phyloP scores from a whole-genome alignment of 2,329 filamentous ascomycete species.

The Alternaria hordeiaustralica region DNA sequence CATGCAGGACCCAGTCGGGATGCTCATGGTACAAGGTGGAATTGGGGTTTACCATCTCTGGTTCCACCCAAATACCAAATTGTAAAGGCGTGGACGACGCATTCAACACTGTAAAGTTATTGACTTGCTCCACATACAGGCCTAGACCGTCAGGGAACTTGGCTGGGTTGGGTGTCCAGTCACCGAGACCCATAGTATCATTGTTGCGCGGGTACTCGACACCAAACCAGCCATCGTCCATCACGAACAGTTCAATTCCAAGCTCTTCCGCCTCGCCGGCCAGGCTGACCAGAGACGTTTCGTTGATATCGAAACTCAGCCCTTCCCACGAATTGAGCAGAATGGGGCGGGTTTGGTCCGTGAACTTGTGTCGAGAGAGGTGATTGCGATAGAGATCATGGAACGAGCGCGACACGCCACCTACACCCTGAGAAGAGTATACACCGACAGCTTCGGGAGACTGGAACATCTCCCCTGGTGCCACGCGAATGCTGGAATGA shows the following conservation, averaged over 20 bases:
- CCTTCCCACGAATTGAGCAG: slow-evolving; percentile 73
- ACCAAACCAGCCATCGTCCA: slow-evolving; percentile 73
- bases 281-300: slow-evolving; percentile 61
- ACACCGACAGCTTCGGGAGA: slow-evolving; percentile 69
- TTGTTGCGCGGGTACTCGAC: slow-evolving; percentile 65
- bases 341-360: slow-evolving; percentile 59
- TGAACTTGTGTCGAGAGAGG: slow-evolving; percentile 64
- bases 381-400: slow-evolving; percentile 68
- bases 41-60: slow-evolving; percentile 71
- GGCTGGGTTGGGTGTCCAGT: slow-evolving; percentile 66
- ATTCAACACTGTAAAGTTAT: slow-evolving; percentile 56
- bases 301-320: slow-evolving; percentile 64
- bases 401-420: slow-evolving; percentile 67
- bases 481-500: slow-evolving; percentile 65
- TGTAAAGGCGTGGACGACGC: slow-evolving; percentile 56
- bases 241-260: slow-evolving; percentile 68
- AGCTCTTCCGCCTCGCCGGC: slow-evolving; percentile 64
- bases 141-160: slow-evolving; percentile 65
- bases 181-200: slow-evolving; percentile 66
- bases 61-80: slow-evolving; percentile 72
- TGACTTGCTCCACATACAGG: slow-evolving; percentile 59
- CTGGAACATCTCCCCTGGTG: slow-evolving; percentile 62
- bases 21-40: slow-evolving; percentile 67
- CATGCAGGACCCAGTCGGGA: slow-evolving; percentile 69
- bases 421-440: slow-evolving; percentile 65